These are phyloP conservation scores for Sedum album DNA, from an alignment of 164 flowering plant species.

Conservation along the genomic window DNA sequence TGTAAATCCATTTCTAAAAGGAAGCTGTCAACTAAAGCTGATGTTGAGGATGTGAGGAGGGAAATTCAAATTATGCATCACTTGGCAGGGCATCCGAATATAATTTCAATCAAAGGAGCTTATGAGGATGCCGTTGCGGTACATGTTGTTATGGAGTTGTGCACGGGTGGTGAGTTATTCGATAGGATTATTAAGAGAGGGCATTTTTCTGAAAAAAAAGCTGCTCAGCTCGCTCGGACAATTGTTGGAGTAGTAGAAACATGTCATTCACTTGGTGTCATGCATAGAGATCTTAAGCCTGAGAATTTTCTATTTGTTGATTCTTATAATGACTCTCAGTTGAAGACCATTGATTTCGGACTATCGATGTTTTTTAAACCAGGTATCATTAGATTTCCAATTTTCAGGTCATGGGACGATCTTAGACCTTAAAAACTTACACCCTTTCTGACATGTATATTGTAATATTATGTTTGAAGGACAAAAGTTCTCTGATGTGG, in stretches of 20 bases:
- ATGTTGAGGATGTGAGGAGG: conserved; percentile 10
- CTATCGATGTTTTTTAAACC: conserved; percentile 7
- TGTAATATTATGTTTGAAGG: neutral
- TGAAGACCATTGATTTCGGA: conserved; percentile 7
- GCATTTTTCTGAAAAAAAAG: conserved; percentile 6
- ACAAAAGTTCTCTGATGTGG: conserved; percentile 8
- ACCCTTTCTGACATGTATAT: neutral
- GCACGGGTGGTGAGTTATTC: conserved; percentile 7
- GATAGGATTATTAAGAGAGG: conserved; percentile 9
- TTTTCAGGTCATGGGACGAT: neutral
- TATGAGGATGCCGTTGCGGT: conserved; percentile 10
- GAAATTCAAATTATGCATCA: conserved; percentile 10
- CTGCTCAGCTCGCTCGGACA: conserved; percentile 9
- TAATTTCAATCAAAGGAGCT: conserved; percentile 8
- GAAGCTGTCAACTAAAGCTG: neutral
- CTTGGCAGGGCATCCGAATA: conserved; percentile 9
- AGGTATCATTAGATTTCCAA: neutral
- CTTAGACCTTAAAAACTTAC: neutral
- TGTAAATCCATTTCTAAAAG: conserved; percentile 10
- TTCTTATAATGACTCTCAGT: neutral
- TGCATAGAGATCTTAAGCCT: conserved; percentile 9
- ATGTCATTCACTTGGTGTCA: conserved; percentile 5
- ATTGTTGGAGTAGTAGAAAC: conserved; percentile 7
- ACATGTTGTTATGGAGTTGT: conserved; percentile 9
- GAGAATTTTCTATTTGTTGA: conserved; percentile 8